Base-by-base conservation (phyloP, 345 rosid species). In the Pistacia atlantica region DNA sequence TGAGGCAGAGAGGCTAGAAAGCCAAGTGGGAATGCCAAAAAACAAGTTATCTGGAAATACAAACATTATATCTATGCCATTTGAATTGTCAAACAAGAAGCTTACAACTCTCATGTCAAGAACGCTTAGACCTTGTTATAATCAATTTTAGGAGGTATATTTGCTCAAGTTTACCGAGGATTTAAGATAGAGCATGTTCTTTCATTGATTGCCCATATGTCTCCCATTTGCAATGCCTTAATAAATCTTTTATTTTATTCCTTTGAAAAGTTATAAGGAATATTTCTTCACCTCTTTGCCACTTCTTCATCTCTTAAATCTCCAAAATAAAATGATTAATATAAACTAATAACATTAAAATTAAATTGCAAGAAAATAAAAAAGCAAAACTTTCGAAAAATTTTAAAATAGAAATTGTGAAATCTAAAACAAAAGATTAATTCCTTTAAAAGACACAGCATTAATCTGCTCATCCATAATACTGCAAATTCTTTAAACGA, bases 41-140 rank as follows among this genome's bases (percentile, higher is more conserved):
- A 80, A 78, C 66, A 90, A 88, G 83, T 86, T 88, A 64, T 79
- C 87, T 14, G 89, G 91, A 55, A 67, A 63, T 9, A 65, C 6
- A n/a, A 31, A 0, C 25, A n/a, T 3, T 42, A 42, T 46, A 0
- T 76, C 45, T n/a, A 14, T 66, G 31, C 68, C 22, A 37, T 81
- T 77, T 14, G 54, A 84, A 35, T 58, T 93, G 63, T 93, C 96
- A 0, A 84, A 91, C 63, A 81, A 75, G 68, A 93, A 90, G 86
- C 82, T 91, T 11, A 58, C 80, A 4, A 73, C 55, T 65, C 90
- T 93, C 71, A 80, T 87, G 91, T 85, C 92, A 14, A 86, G 80
- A 81, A 76, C 88, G 42, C 82, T 69, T 20, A 48, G 92, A 56
- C 79, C 71, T 62, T 88, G 90, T 80, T 81, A 69, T 67, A 56